phyloP scores from a whole-genome alignment of 805 yeast species.

The Maudiozyma serrabonitensis region DNA sequence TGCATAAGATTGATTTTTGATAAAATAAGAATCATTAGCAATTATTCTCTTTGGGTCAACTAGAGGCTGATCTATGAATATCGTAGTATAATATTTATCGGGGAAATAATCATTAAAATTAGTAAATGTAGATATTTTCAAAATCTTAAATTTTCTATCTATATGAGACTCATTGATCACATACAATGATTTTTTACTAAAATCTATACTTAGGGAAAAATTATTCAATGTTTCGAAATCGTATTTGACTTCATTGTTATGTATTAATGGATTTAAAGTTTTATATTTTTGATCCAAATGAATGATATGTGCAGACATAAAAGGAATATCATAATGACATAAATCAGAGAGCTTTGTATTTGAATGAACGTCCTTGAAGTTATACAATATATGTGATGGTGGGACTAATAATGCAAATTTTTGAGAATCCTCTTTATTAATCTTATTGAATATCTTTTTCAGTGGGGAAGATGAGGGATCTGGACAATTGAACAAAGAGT shows the following conservation, averaged over 20 bases:
- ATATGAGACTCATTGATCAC: constrained; percentile 51
- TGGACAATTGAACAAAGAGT: constrained; percentile 59
- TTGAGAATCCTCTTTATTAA: constrained; percentile 32
- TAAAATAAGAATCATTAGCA: too few relatives aligned
- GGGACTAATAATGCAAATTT: constrained; percentile 61
- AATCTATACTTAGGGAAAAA: constrained; percentile 41
- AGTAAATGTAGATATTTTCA: constrained; percentile 38
- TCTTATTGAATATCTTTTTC: constrained; percentile 36
- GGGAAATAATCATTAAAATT: constrained; percentile 52
- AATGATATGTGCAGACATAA: constrained; percentile 2
- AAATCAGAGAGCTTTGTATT: constrained; percentile 38
- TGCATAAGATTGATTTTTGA: too few relatives aligned
- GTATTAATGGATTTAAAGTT: constrained; percentile 10
- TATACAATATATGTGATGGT: constrained; percentile 37
- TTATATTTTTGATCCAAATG: not conserved
- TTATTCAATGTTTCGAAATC: constrained; percentile 44
- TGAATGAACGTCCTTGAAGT: constrained; percentile 32
- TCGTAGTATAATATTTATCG: constrained; percentile 45
- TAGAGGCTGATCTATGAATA: constrained; percentile 49
- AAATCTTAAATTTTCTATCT: constrained; percentile 36
- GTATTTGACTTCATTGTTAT: not conserved
- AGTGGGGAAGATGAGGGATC: constrained; percentile 38
- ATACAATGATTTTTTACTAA: constrained; percentile 40
- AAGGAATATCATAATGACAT: constrained; percentile 27
- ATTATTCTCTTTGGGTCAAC: constrained; percentile 32